These are phyloP conservation scores for Termitomyces sp. DNA, from an alignment of 768 basidiomycete species.

Conservation along the genomic window DNA sequence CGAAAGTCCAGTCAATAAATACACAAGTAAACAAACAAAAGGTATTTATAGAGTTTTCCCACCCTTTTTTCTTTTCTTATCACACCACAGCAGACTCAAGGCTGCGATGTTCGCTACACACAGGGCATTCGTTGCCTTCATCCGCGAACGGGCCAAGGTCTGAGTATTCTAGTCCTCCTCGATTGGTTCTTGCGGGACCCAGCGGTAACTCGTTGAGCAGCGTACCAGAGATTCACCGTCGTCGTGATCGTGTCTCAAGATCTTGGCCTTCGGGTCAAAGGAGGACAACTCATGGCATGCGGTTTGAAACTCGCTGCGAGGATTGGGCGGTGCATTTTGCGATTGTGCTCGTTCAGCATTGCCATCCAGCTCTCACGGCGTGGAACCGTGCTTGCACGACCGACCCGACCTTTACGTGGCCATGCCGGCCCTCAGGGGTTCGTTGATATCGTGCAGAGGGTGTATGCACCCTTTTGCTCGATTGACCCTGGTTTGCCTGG, in stretches of 20 bases:
- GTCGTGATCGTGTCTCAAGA: slow-evolving; percentile 9
- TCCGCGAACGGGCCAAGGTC: slow-evolving; percentile 36
- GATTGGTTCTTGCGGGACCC: slow-evolving; percentile 26
- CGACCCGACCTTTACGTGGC: background rate
- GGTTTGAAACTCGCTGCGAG: slow-evolving; percentile 25
- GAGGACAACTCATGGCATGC: slow-evolving; percentile 4
- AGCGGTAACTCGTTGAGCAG: slow-evolving; percentile 20
- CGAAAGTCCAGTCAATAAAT: background rate
- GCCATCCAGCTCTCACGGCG: slow-evolving; percentile 13
- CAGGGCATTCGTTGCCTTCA: slow-evolving; percentile 29
- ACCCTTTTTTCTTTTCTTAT: background rate
- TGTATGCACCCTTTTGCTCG: too few species aligned
- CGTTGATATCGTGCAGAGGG: background rate
- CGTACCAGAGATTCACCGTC: slow-evolving; percentile 26
- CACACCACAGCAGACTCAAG: slow-evolving; percentile 28
- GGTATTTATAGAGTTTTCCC: background rate
- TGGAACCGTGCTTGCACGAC: slow-evolving; percentile 13
- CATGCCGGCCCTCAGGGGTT: background rate
- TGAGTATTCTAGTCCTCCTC: slow-evolving; percentile 26
- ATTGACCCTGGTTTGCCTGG: background rate
- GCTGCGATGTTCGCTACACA: slow-evolving; percentile 48
- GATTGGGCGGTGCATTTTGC: slow-evolving; percentile 16
- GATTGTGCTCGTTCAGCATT: background rate
- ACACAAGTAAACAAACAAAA: background rate
- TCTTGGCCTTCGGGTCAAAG: slow-evolving; percentile 13